These are phyloP conservation scores for Lepidium africanum DNA, from an alignment of 345 rosid genomes.

Conservation along the genomic window DNA sequence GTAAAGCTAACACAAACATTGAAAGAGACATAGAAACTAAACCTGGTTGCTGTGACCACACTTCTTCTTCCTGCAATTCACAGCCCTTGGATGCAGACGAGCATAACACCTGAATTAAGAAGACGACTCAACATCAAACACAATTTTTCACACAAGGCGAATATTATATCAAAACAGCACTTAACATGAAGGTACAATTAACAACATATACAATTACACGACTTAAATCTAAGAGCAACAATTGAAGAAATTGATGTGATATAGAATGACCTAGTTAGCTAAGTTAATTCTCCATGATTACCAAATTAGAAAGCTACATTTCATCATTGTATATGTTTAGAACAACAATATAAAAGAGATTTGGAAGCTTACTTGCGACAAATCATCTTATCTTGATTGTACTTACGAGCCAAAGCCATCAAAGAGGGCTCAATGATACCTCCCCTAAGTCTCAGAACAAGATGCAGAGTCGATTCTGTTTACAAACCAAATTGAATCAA, in stretches of 20 bases:
- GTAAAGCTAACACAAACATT: neutral
- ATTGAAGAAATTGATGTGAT: neutral
- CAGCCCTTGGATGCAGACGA: slow-evolving; percentile 93
- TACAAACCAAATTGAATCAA: neutral
- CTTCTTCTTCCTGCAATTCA: slow-evolving; percentile 97
- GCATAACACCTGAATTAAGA: slow-evolving; percentile 63
- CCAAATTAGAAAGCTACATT: neutral
- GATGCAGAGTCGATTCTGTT: slow-evolving; percentile 46
- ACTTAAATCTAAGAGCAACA: neutral
- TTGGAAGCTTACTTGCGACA: slow-evolving; percentile 45
- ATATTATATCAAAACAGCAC: neutral
- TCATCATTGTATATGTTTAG: neutral
- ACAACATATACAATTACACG: no score
- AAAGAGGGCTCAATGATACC: slow-evolving; percentile 58
- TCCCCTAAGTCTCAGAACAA: slow-evolving; percentile 56
- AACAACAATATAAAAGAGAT: neutral
- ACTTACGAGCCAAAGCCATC: slow-evolving; percentile 47
- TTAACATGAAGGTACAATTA: neutral
- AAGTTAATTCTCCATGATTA: neutral
- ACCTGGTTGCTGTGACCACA: slow-evolving; percentile 99
- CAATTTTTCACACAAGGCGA: neutral
- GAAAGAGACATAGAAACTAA: neutral
- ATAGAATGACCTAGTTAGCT: neutral
- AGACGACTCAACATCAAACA: neutral
- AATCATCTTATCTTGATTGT: slow-evolving; percentile 44